A percentile compares a stretch with the other conserved stretches of the same genome.
Conservation (phyloP, 208 protist genomes). For the Trichomonas gallinae region DNA sequence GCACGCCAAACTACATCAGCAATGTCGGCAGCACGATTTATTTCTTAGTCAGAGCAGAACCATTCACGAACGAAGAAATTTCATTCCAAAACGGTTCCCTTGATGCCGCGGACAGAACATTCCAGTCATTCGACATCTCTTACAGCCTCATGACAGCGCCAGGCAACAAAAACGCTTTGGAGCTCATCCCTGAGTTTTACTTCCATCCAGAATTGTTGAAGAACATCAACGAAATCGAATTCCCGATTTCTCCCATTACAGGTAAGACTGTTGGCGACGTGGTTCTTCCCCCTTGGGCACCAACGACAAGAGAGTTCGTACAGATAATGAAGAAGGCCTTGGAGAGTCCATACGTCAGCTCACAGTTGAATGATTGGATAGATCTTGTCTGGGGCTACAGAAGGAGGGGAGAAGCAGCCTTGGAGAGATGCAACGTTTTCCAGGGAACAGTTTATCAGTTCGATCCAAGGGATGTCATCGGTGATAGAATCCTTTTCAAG, state of each 20-base stretch:
- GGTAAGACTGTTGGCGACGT: conserved; percentile 27
- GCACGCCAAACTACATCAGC: neutral
- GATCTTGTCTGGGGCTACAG: neutral
- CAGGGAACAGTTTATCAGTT: neutral
- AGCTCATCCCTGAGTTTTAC: conserved; percentile 53
- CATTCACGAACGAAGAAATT: neutral
- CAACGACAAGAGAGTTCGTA: neutral
- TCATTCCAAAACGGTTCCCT: conserved; percentile 63
- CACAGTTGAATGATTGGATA: neutral
- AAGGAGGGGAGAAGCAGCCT: neutral
- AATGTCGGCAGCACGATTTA: neutral
- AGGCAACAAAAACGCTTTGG: neutral
- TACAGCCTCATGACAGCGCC: neutral
- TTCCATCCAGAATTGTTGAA: conserved; percentile 43
- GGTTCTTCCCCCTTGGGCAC: conserved; percentile 34
- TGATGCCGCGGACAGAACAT: neutral
- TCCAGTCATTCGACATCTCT: neutral
- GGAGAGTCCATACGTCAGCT: neutral
- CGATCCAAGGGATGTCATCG: neutral
- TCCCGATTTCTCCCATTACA: neutral
- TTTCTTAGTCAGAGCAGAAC: neutral
- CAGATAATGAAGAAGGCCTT: neutral
- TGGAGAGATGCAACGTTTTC: neutral
- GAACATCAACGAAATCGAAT: conserved; percentile 34
- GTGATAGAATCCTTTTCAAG: neutral